Evolutionary conservation across 176 grass and related monocot genomes (phyloP).

Genomic region (Carex littledalei): DNA sequence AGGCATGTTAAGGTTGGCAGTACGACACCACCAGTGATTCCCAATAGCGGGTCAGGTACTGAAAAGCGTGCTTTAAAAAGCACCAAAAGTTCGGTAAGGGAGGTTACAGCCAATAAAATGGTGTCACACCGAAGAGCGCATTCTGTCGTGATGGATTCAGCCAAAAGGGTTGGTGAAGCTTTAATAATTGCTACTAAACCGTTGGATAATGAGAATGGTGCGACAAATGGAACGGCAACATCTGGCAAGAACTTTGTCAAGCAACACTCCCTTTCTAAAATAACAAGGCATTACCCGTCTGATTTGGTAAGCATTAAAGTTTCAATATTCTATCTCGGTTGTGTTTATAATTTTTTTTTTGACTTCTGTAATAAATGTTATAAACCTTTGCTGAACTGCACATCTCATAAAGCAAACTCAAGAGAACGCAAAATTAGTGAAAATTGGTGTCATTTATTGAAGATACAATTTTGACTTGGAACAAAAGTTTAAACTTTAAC

Average conservation of each 20-base stretch:
- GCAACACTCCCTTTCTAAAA: constrained; percentile 41
- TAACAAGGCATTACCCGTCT: constrained; percentile 39
- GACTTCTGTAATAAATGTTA: neutral
- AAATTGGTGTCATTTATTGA: neutral
- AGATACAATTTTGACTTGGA: neutral
- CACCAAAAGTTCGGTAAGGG: constrained; percentile 20
- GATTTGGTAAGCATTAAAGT: constrained; percentile 55
- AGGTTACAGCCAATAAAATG: constrained; percentile 29
- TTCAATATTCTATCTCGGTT: neutral
- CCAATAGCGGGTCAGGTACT: neutral
- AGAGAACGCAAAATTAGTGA: neutral
- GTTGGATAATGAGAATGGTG: constrained; percentile 26
- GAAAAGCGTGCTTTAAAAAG: constrained; percentile 12
- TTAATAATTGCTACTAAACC: constrained; percentile 12
- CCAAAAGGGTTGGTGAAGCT: constrained; percentile 37
- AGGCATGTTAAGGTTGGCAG: neutral
- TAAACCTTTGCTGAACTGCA: neutral
- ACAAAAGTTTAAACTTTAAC: neutral
- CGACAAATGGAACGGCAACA: constrained; percentile 25
- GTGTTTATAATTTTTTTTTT: neutral
- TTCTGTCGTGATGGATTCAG: constrained; percentile 15
- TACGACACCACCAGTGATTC: neutral
- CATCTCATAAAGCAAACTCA: neutral
- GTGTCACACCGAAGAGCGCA: constrained; percentile 15
- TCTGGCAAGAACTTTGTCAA: constrained; percentile 46